Evolutionary conservation across 2,329 filamentous ascomycete species (phyloP).

Genomic region (Diplodia sapinea): DNA sequence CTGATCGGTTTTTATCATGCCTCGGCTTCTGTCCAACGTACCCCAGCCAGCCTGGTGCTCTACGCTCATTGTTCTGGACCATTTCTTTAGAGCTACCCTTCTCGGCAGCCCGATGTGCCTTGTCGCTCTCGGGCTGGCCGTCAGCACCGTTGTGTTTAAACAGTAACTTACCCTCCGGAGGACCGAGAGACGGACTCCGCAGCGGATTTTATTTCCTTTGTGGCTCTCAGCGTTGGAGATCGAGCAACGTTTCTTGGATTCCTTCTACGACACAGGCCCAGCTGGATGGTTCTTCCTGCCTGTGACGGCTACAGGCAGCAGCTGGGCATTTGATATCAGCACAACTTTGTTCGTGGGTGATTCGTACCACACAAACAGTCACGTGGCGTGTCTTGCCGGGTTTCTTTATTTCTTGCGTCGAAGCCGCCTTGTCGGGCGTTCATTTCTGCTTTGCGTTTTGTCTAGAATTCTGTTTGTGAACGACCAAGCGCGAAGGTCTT

Average conservation of each 20-base stretch:
- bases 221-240: conserved; percentile 6
- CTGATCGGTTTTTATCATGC: conserved; percentile 4
- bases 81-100: conserved; percentile 11
- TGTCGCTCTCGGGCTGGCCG: not conserved
- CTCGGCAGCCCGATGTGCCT: not conserved
- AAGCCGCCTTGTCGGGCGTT: not conserved
- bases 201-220: not conserved
- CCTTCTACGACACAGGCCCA: conserved; percentile 23
- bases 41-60: conserved; percentile 23
- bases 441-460: not conserved
- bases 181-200: not conserved
- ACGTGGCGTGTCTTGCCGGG: conserved; percentile 15
- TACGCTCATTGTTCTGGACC: conserved; percentile 9
- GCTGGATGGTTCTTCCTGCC: not conserved
- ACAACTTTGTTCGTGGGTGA: conserved; percentile 5
- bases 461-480: not conserved
- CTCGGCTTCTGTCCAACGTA: conserved; percentile 20
- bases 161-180: conserved; percentile 10
- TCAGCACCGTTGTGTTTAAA: conserved; percentile 13
- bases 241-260: not conserved
- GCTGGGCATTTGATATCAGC: conserved; percentile 18
- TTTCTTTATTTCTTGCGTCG: not conserved
- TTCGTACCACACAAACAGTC: conserved; percentile 7
- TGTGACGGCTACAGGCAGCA: not conserved
- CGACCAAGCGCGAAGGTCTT: conserved; percentile 2